Evolutionary conservation across 1,284 basidiomycete species (phyloP).

Genomic region (Boletus mariae): DNA sequence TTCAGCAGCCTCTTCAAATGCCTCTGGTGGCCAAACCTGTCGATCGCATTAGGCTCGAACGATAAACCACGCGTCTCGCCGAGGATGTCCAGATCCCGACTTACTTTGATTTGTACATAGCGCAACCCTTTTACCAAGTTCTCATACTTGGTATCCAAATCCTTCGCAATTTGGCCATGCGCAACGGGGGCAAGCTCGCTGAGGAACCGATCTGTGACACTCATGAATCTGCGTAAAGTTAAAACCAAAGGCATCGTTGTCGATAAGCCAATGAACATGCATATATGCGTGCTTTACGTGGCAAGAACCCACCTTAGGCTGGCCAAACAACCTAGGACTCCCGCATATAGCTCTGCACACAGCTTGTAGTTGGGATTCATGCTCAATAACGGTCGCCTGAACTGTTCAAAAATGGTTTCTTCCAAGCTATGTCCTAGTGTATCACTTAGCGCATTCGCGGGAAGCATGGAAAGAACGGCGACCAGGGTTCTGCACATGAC

Average conservation of each 20-base stretch:
- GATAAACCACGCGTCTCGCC: neutral
- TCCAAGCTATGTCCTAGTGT: constrained; percentile 76
- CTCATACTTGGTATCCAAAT: constrained; percentile 77
- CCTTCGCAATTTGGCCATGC: constrained; percentile 70
- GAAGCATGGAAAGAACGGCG: constrained; percentile 67
- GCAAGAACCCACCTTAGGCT: constrained; percentile 55
- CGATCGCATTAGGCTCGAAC: neutral
- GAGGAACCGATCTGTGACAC: constrained; percentile 84
- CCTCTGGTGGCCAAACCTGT: constrained; percentile 90
- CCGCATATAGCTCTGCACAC: constrained; percentile 79
- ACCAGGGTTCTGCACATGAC: constrained; percentile 86
- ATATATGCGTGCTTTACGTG: neutral
- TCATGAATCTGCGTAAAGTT: constrained; percentile 61
- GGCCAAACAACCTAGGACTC: constrained; percentile 79
- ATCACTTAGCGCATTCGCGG: constrained; percentile 75
- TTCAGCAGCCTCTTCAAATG: constrained; percentile 92
- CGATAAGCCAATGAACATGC: neutral
- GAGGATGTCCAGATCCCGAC: constrained; percentile 11
- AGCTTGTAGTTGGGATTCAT: constrained; percentile 72
- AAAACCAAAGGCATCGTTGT: neutral
- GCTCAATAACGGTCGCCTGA: constrained; percentile 61
- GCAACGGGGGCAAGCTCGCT: constrained; percentile 74
- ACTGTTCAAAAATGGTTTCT: constrained; percentile 84
- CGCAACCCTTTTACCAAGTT: constrained; percentile 77
- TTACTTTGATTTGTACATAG: constrained; percentile 77